These are phyloP conservation scores for Dioszegia aurantiaca DNA, from an alignment of 768 basidiomycete genomes.

Conservation along the genomic window DNA sequence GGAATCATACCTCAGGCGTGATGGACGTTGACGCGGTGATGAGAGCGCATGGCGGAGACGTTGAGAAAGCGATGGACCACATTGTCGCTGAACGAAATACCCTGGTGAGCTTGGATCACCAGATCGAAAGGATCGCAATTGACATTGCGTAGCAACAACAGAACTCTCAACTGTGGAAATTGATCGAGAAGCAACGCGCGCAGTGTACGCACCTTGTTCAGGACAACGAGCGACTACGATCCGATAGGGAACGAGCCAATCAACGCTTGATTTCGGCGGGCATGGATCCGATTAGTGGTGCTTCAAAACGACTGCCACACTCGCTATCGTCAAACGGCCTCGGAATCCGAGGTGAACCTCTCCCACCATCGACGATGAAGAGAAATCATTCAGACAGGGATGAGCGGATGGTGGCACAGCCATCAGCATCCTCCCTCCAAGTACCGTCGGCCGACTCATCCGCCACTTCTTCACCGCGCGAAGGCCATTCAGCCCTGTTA, in stretches of 20 bases:
- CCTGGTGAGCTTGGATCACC: conserved; percentile 57
- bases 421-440: neutral
- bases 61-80: conserved; percentile 65
- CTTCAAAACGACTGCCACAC: conserved; percentile 25
- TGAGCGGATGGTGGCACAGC: conserved; percentile 16
- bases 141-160: conserved; percentile 53
- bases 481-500: conserved; percentile 21
- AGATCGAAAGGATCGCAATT: neutral
- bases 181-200: conserved; percentile 83
- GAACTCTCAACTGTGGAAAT: conserved; percentile 89
- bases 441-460: conserved; percentile 12
- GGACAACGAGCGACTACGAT: conserved; percentile 78
- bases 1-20: conserved; percentile 15
- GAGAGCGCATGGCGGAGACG: conserved; percentile 35
- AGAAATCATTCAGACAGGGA: conserved; percentile 44
- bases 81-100: conserved; percentile 75
- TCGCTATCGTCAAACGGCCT: conserved; percentile 34
- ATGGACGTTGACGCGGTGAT: conserved; percentile 39
- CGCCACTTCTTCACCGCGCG: conserved; percentile 18
- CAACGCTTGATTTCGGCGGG: conserved; percentile 24
- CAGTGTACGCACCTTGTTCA: conserved; percentile 77
- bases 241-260: conserved; percentile 68
- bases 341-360: conserved; percentile 25
- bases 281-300: conserved; percentile 22
- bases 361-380: conserved; percentile 24